Evolutionary conservation across 2,329 filamentous ascomycete genomes (phyloP).

Genomic region (Aspergillus novoparasiticus): DNA sequence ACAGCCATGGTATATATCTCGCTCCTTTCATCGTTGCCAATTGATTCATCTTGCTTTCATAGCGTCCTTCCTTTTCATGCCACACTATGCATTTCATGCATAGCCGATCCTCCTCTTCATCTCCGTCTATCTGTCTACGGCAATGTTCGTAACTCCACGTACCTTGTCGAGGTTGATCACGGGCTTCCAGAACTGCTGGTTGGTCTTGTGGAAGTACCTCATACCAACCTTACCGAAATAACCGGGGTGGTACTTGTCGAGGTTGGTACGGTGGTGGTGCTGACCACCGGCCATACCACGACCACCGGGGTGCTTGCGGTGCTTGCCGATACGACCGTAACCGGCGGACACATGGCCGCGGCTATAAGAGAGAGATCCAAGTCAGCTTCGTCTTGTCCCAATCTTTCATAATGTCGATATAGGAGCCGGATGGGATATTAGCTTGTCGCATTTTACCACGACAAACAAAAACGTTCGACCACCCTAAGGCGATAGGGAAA

Average conservation of each 20-base stretch:
- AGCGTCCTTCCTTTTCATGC: not conserved
- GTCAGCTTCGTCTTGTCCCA: conserved; percentile 17
- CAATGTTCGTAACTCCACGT: conserved; percentile 33
- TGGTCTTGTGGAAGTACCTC: conserved; percentile 95
- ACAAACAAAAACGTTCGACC: conserved; percentile 15
- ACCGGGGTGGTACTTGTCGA: conserved; percentile 94
- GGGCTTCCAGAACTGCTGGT: conserved; percentile 98
- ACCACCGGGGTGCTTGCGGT: conserved; percentile 86
- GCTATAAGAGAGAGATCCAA: conserved; percentile 48
- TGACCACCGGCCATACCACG: conserved; percentile 95
- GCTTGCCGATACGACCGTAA: conserved; percentile 98
- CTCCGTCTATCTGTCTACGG: conserved; percentile 13
- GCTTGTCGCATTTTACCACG: conserved; percentile 15
- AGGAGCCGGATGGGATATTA: not conserved
- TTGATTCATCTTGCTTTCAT: not conserved
- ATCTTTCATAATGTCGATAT: not conserved
- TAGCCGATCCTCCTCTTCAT: not conserved
- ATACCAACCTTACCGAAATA: conserved; percentile 99
- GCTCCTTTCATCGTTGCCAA: not conserved
- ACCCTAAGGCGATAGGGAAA: conserved; percentile 23
- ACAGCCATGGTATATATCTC: not conserved
- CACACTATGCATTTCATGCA: not conserved
- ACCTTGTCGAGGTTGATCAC: conserved; percentile 99
- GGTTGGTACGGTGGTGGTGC: conserved; percentile 95
- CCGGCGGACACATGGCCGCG: conserved; percentile 98